phyloP scores from a whole-genome alignment of 805 yeast genomes.

The Metschnikowia vanudenii region DNA sequence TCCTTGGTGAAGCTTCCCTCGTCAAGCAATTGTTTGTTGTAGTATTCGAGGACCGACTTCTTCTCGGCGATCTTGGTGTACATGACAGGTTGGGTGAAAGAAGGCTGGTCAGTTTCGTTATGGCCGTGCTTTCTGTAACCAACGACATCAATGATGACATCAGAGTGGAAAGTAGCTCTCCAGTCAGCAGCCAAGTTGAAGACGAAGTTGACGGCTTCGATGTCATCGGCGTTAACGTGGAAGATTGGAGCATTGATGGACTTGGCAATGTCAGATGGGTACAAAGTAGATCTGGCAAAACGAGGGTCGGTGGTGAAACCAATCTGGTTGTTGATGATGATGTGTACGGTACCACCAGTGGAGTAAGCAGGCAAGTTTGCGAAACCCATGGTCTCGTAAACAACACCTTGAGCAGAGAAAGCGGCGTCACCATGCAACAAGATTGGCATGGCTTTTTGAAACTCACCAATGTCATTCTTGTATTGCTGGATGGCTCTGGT shows the following conservation, averaged over 20 bases:
- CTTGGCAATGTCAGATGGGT: constrained; percentile 97
- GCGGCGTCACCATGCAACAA: constrained; percentile 99
- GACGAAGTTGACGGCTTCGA: constrained; percentile 86
- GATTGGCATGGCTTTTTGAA: constrained; percentile 85
- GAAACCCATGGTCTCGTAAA: constrained; percentile 97
- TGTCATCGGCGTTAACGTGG: constrained; percentile 99
- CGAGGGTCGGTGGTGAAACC: constrained; percentile 99
- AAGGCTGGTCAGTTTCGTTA: constrained; percentile 99
- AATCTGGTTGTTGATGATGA: constrained; percentile 96
- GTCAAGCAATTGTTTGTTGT: constrained; percentile 70
- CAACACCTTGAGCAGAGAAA: constrained; percentile 98
- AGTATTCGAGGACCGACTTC: constrained; percentile 83
- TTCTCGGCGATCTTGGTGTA: constrained; percentile 86
- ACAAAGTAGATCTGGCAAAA: constrained; percentile 94
- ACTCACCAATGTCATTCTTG: constrained; percentile 81
- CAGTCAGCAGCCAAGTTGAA: constrained; percentile 98
- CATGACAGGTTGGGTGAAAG: constrained; percentile 98
- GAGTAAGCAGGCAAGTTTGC: constrained; percentile 89
- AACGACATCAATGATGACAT: constrained; percentile 93
- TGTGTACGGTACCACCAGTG: constrained; percentile 97
- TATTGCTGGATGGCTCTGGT: constrained; percentile 93
- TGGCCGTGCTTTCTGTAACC: constrained; percentile 99
- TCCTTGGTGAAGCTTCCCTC: constrained; percentile 89
- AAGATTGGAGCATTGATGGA: constrained; percentile 96
- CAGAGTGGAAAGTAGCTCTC: constrained; percentile 95